Conservation (phyloP, 495 filamentous ascomycete genomes). For the Penicillium cataractarum region DNA sequence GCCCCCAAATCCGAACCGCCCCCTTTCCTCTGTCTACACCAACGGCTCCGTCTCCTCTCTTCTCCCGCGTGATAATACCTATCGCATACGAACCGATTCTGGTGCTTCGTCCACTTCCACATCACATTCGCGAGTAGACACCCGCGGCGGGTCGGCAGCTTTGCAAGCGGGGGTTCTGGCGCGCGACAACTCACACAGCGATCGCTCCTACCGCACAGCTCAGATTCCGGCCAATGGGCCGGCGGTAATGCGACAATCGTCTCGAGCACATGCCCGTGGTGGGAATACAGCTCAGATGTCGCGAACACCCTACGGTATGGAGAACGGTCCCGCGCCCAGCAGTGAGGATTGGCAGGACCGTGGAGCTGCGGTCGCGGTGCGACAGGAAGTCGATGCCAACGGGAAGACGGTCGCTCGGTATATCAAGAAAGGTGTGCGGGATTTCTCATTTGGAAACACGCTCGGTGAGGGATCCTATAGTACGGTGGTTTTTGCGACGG, state of each 20-base stretch:
- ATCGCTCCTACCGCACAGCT: conserved; percentile 64
- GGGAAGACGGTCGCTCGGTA: conserved; percentile 79
- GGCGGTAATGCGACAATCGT: conserved; percentile 52
- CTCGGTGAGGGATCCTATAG: conserved; percentile 98
- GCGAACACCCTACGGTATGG: conserved; percentile 59
- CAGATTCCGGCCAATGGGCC: conserved; percentile 61
- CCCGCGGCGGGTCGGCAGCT: conserved; percentile 62
- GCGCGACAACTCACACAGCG: conserved; percentile 72
- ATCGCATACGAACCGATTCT: conserved; percentile 66
- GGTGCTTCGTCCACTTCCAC: conserved; percentile 64
- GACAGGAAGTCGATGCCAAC: conserved; percentile 79
- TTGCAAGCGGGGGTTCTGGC: conserved; percentile 66
- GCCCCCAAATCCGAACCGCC: conserved; percentile 47
- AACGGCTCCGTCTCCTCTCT: conserved; percentile 44
- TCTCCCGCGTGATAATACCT: conserved; percentile 51
- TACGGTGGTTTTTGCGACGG: conserved; percentile 92
- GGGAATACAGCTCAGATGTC: conserved; percentile 59
- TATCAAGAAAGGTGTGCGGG: conserved; percentile 95
- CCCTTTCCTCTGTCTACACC: conserved; percentile 59
- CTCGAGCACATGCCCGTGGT: conserved; percentile 45
- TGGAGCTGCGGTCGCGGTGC: conserved; percentile 78
- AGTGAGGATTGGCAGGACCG: conserved; percentile 96
- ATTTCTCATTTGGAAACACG: conserved; percentile 92
- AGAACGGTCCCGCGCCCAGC: conserved; percentile 66
- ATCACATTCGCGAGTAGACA: conserved; percentile 58